These are phyloP conservation scores for Trichoderma gracile DNA, from an alignment of 2,329 filamentous ascomycete species.

Conservation along the genomic window DNA sequence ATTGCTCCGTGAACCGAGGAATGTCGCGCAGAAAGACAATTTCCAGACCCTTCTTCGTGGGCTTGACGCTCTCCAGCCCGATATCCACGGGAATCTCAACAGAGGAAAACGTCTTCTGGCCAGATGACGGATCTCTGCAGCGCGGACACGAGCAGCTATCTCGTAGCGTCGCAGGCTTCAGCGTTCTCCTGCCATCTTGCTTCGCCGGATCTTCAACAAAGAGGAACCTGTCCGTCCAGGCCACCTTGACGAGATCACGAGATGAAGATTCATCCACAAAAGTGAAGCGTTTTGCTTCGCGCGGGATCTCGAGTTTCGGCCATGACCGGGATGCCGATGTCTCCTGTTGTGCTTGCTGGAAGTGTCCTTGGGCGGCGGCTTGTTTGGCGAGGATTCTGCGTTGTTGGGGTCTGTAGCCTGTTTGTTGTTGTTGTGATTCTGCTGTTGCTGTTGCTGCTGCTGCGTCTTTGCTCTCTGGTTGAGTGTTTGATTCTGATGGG, in stretches of 20 bases:
- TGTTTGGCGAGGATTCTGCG: not conserved
- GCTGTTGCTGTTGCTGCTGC: not conserved
- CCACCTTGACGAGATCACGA: conserved; percentile 30
- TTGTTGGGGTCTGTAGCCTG: not conserved
- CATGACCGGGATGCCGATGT: conserved; percentile 24
- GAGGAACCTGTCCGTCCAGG: conserved; percentile 34
- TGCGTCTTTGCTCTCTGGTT: no score
- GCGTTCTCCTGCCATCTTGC: conserved; percentile 30
- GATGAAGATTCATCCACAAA: conserved; percentile 5
- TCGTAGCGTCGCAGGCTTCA: conserved; percentile 45
- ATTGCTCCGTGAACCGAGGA: conserved; percentile 30
- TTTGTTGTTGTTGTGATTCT: not conserved
- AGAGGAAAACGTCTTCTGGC: conserved; percentile 56
- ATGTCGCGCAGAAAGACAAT: conserved; percentile 61
- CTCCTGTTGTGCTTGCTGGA: conserved; percentile 1
- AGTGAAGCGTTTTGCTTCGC: conserved; percentile 25
- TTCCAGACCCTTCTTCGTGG: conserved; percentile 47
- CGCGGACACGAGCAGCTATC: conserved; percentile 55
- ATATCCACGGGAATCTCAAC: conserved; percentile 43
- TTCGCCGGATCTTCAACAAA: conserved; percentile 34
- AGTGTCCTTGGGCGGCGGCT: not conserved
- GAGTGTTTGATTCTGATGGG: no score
- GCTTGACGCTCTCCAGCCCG: conserved; percentile 35
- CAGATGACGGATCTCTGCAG: conserved; percentile 60
- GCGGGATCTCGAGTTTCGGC: conserved; percentile 28